These are phyloP conservation scores for Penicillium sp. DNA, from an alignment of 2,329 filamentous ascomycete species.

Conservation along the genomic window DNA sequence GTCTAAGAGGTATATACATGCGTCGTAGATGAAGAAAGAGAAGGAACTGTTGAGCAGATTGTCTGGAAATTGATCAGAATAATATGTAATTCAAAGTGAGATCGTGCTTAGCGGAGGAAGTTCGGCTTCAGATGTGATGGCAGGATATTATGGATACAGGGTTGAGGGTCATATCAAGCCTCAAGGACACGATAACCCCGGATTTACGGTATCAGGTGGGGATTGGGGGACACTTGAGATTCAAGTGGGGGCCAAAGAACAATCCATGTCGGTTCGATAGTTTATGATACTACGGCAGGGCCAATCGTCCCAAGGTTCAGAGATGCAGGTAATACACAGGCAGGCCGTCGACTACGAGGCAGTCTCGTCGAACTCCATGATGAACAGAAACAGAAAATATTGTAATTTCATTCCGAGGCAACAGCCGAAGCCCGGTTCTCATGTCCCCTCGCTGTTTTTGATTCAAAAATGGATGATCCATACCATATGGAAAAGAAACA, in stretches of 20 bases:
- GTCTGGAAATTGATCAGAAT: too few species aligned
- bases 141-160: too few species aligned
- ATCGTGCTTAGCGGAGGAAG: too few species aligned
- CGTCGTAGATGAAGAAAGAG: too few species aligned
- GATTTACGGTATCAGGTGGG: too few species aligned
- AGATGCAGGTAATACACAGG: not conserved
- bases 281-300: not conserved
- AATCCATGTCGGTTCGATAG: not conserved
- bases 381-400: slow-evolving; percentile 36
- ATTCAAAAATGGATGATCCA: slow-evolving; percentile 32
- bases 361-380: not conserved
- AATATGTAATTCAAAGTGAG: too few species aligned
- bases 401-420: slow-evolving; percentile 35
- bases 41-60: too few species aligned
- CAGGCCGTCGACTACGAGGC: not conserved
- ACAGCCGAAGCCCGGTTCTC: slow-evolving; percentile 36
- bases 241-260: not conserved
- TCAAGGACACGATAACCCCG: not conserved
- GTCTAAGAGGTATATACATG: too few species aligned
- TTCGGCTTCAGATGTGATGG: too few species aligned
- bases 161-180: too few species aligned
- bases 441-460: slow-evolving; percentile 34
- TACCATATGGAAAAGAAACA: slow-evolving; percentile 31
- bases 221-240: not conserved
- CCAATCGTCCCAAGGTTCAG: not conserved